Conservation (phyloP, 2,329 filamentous ascomycete genomes). For the Ceratocystiopsis sp. region DNA sequence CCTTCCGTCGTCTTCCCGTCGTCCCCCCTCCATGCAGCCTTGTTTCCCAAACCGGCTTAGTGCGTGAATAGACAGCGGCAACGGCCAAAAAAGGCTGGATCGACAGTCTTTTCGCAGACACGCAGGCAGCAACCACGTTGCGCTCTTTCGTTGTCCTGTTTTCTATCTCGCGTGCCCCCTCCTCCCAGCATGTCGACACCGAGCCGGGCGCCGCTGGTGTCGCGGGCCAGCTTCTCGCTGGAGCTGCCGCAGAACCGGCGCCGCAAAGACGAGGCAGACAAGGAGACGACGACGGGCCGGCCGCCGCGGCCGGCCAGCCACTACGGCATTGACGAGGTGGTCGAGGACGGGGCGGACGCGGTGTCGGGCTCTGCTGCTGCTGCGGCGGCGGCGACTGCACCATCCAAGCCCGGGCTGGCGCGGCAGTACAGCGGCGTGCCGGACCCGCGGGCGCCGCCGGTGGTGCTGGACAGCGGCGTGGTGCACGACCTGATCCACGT, state of each 20-base stretch:
- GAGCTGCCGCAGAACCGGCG: conserved; percentile 48
- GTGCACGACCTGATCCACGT: conserved; percentile 46
- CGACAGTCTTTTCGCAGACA: too few species aligned
- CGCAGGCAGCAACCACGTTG: too few species aligned
- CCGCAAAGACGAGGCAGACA: conserved; percentile 18
- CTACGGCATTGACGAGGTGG: conserved; percentile 48
- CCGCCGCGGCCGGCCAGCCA: conserved; percentile 26
- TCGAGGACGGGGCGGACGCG: conserved; percentile 32
- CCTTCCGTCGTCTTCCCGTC: too few species aligned
- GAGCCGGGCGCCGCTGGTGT: conserved; percentile 1
- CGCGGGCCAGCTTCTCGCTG: conserved; percentile 8
- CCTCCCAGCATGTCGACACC: conserved; percentile 1
- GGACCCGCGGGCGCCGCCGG: conserved; percentile 39
- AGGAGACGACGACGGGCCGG: conserved; percentile 12
- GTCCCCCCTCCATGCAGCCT: too few species aligned
- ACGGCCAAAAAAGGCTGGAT: too few species aligned
- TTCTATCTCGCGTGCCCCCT: neutral
- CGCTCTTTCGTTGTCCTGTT: neutral
- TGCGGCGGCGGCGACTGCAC: too few species aligned
- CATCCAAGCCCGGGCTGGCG: conserved; percentile 19
- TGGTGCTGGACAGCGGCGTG: conserved; percentile 43
- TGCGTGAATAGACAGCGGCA: too few species aligned
- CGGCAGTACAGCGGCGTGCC: conserved; percentile 43
- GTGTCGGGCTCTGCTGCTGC: conserved; percentile 11
- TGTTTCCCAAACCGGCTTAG: too few species aligned